These are phyloP conservation scores for Penicillium sp. DNA, from an alignment of 2,329 filamentous ascomycete species.

Conservation along the genomic window DNA sequence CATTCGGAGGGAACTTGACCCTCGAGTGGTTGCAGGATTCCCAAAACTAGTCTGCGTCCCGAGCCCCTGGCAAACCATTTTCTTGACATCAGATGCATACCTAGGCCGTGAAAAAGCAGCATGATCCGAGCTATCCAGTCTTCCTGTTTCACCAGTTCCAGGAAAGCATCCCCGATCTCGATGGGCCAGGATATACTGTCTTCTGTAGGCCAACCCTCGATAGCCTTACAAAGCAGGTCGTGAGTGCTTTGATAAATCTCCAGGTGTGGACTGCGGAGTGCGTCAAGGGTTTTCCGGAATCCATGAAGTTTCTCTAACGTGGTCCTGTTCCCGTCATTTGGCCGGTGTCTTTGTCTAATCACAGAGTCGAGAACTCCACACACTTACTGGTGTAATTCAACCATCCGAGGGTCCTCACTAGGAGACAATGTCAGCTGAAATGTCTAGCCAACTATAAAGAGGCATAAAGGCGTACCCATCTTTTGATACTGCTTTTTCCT, in stretches of 20 bases:
- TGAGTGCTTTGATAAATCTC: constrained; percentile 6
- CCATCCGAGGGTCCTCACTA: constrained; percentile 6
- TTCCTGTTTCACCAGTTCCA: constrained; percentile 5
- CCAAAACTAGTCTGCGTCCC: constrained; percentile 5
- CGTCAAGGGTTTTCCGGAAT: constrained; percentile 2
- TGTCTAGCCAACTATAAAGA: background rate
- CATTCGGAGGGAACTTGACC: constrained; percentile 4
- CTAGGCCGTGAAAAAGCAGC: constrained; percentile 8
- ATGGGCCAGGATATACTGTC: constrained; percentile 9
- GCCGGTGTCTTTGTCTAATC: no score
- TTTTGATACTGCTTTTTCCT: background rate
- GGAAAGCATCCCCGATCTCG: constrained; percentile 4
- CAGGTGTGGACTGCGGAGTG: background rate
- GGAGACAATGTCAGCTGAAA: background rate
- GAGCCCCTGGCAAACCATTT: constrained; percentile 8
- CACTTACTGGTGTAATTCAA: constrained; percentile 6
- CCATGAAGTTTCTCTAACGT: constrained; percentile 6
- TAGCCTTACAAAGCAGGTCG: constrained; percentile 1
- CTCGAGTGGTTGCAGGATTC: constrained; percentile 4
- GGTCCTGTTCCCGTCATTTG: background rate
- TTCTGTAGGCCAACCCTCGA: constrained; percentile 8
- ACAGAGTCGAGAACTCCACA: no score
- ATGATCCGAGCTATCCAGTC: constrained; percentile 9
- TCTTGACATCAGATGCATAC: constrained; percentile 6
- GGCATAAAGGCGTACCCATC: background rate